Conservation (phyloP, 1,284 basidiomycete genomes). For the Ustilago vetiveriae region DNA sequence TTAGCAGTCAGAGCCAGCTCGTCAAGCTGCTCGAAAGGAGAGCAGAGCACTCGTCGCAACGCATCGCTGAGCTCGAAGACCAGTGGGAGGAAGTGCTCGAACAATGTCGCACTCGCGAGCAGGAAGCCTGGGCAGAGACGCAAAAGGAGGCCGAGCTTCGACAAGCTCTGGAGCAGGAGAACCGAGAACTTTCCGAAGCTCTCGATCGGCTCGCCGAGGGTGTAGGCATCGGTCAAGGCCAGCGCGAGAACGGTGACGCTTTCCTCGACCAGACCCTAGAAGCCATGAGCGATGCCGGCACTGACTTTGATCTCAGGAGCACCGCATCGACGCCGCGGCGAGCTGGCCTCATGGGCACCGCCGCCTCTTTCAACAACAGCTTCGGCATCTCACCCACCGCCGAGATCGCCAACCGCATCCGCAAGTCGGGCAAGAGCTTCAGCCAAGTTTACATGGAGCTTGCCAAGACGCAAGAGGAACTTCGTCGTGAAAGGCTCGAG, state of each 20-base stretch:
- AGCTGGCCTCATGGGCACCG: constrained; percentile 29
- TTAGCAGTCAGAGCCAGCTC: constrained; percentile 76
- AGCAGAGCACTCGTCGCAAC: constrained; percentile 79
- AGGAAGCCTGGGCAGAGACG: constrained; percentile 74
- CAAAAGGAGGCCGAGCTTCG: constrained; percentile 70
- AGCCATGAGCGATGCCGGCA: constrained; percentile 25
- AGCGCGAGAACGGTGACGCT: constrained; percentile 39
- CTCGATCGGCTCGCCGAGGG: constrained; percentile 62
- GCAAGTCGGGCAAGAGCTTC: constrained; percentile 77
- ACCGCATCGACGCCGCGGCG: constrained; percentile 29
- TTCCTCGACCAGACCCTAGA: constrained; percentile 30
- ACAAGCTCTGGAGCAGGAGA: constrained; percentile 68
- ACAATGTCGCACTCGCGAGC: constrained; percentile 76
- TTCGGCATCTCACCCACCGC: constrained; percentile 74
- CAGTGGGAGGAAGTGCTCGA: constrained; percentile 80
- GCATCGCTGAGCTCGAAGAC: constrained; percentile 79
- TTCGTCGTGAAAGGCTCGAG: constrained; percentile 74
- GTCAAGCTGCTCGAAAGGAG: constrained; percentile 83
- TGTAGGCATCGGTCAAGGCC: constrained; percentile 57
- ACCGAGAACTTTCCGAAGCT: constrained; percentile 61
- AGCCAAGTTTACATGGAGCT: constrained; percentile 90
- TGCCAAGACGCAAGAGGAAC: constrained; percentile 83
- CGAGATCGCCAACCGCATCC: constrained; percentile 73
- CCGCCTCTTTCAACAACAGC: constrained; percentile 39
- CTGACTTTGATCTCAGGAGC: constrained; percentile 32